Conservation (phyloP, 148 eudicot genomes). For the Chenopodium formosanum region DNA sequence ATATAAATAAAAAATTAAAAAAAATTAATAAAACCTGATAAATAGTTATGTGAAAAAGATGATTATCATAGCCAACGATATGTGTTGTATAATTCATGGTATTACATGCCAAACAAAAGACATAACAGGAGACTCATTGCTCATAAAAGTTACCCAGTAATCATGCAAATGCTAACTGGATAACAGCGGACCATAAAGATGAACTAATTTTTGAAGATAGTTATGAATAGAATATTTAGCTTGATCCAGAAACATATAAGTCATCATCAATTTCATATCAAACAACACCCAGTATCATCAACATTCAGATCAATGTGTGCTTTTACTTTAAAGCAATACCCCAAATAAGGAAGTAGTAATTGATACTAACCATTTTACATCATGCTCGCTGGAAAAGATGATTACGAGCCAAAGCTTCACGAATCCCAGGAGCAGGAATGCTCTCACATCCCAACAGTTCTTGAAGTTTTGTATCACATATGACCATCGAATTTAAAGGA, state of each 20-base stretch:
- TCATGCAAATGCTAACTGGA: neutral
- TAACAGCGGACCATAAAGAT: neutral
- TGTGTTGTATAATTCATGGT: neutral
- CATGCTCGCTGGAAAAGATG: conserved; percentile 63
- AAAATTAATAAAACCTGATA: too few relatives aligned
- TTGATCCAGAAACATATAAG: neutral
- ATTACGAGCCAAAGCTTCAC: conserved; percentile 62
- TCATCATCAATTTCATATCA: neutral
- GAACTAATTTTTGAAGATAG: neutral
- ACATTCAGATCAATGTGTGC: neutral
- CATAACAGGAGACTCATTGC: neutral
- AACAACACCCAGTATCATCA: neutral
- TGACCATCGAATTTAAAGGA: conserved; percentile 47
- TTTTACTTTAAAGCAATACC: neutral
- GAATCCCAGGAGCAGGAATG: conserved; percentile 54
- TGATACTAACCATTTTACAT: conserved; percentile 47
- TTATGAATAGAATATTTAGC: neutral
- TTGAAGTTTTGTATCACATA: conserved; percentile 79
- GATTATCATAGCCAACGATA: too few relatives aligned
- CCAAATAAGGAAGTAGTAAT: neutral
- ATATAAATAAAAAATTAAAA: too few relatives aligned
- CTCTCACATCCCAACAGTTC: conserved; percentile 72
- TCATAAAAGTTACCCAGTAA: neutral
- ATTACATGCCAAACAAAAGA: neutral
- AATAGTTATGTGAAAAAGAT: too few relatives aligned